A percentile compares a stretch with the other conserved stretches of the same genome.
Conservation (phyloP, 1,284 basidiomycete species). For the Rhodotorula sp. region DNA sequence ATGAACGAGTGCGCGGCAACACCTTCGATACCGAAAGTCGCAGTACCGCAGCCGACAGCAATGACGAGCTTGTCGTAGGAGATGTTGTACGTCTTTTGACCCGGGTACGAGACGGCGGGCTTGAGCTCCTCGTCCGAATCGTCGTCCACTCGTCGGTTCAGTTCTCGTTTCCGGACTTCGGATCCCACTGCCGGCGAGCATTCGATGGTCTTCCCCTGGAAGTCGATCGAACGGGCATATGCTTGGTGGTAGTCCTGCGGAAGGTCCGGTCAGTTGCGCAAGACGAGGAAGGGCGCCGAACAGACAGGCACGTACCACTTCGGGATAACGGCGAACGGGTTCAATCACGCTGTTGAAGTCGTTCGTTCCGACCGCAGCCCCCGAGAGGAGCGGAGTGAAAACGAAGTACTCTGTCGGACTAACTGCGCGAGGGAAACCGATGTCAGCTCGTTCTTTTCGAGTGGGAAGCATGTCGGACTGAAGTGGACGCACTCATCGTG, state of each 20-base stretch:
- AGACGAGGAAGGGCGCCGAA: background rate
- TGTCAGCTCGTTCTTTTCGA: background rate
- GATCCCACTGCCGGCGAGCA: slow-evolving; percentile 30
- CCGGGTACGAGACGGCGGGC: slow-evolving; percentile 26
- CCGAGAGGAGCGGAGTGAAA: slow-evolving; percentile 65
- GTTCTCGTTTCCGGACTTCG: background rate
- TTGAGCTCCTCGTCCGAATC: background rate
- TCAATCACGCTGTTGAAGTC: slow-evolving; percentile 79
- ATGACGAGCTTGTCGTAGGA: slow-evolving; percentile 79
- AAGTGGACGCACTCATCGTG: slow-evolving; percentile 6
- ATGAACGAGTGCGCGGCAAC: slow-evolving; percentile 78
- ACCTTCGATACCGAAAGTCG: slow-evolving; percentile 60
- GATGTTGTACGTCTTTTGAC: slow-evolving; percentile 55
- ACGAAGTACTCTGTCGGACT: slow-evolving; percentile 78
- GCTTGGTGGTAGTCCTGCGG: slow-evolving; percentile 50
- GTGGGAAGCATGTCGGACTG: background rate
- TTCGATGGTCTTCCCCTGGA: slow-evolving; percentile 61
- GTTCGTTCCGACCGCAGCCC: slow-evolving; percentile 70
- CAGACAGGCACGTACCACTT: background rate
- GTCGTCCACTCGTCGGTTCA: slow-evolving; percentile 1
- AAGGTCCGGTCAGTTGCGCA: slow-evolving; percentile 3
- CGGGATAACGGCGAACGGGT: slow-evolving; percentile 58
- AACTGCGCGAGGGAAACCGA: slow-evolving; percentile 59
- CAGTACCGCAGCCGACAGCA: slow-evolving; percentile 73
- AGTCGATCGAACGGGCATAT: slow-evolving; percentile 57